These are phyloP conservation scores for Globisporangium acanthophoron DNA, from an alignment of 352 stramenopile genomes.

Conservation along the genomic window DNA sequence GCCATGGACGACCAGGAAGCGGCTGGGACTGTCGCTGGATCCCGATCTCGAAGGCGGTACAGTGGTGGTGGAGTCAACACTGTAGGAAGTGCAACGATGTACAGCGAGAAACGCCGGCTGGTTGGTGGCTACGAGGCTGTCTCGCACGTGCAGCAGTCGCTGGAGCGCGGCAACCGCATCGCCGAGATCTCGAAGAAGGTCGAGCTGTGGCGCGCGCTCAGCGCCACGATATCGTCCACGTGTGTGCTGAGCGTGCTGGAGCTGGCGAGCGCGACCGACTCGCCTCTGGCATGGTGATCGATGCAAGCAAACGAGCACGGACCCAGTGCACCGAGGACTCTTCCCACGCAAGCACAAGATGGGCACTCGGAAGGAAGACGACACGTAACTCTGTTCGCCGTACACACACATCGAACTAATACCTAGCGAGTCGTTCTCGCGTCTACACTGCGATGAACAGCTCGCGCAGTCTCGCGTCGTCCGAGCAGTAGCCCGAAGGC, in stretches of 20 bases:
- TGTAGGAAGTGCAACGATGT: not conserved
- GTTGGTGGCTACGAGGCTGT: slow-evolving; percentile 3
- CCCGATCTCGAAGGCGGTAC: not conserved
- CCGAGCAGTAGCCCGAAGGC: not conserved
- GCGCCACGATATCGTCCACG: slow-evolving; percentile 19
- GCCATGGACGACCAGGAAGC: not conserved
- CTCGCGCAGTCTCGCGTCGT: not conserved
- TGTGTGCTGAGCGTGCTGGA: slow-evolving; percentile 24
- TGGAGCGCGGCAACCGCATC: slow-evolving; percentile 25
- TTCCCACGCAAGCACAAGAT: not conserved
- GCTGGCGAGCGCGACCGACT: slow-evolving; percentile 1
- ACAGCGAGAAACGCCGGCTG: not conserved
- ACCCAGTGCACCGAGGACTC: no score
- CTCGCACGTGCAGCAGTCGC: slow-evolving; percentile 20
- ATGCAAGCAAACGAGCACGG: not conserved
- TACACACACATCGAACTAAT: not conserved
- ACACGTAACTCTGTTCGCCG: not conserved
- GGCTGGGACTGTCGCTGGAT: not conserved
- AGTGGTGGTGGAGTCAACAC: not conserved
- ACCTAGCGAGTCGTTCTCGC: not conserved
- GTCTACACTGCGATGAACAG: not conserved
- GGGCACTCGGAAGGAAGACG: not conserved
- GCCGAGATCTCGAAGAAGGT: slow-evolving; percentile 35
- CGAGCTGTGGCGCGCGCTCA: slow-evolving; percentile 28
- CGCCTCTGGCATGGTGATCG: not conserved